Percentiles rank a stretch among this genome's conserved stretches.
phyloP scores from a whole-genome alignment of 345 rosid species.

The Theobroma cacao region DNA sequence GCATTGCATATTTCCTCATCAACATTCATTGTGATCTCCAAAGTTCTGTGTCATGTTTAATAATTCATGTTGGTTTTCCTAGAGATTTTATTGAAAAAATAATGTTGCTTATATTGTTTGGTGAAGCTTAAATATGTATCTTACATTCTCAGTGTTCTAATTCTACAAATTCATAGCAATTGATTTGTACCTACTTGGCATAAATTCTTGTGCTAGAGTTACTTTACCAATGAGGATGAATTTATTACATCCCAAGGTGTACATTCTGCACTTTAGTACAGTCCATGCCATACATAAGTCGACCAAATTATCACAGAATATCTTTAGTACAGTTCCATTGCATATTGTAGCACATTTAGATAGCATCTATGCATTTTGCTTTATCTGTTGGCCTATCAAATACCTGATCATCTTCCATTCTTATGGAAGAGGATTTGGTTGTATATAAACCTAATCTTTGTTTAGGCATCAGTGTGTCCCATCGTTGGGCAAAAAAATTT shows the following conservation, averaged over 20 bases:
- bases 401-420: not conserved
- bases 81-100: not conserved
- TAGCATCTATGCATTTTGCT: not conserved
- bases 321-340: not conserved
- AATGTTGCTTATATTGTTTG: not conserved
- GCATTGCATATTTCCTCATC: not conserved
- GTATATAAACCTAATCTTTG: not conserved
- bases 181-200: not conserved
- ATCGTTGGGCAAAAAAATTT: not conserved
- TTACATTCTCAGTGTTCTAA: not conserved
- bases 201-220: not conserved
- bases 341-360: not conserved
- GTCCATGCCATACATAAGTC: not conserved
- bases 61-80: not conserved
- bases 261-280: not conserved
- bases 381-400: not conserved
- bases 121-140: not conserved
- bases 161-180: not conserved
- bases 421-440: not conserved
- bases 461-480: not conserved
- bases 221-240: not conserved
- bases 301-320: not conserved
- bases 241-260: not conserved
- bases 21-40: not conserved
- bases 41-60: not conserved